These are phyloP conservation scores for Podaxis sp. DNA, from an alignment of 768 basidiomycete genomes.

Conservation along the genomic window DNA sequence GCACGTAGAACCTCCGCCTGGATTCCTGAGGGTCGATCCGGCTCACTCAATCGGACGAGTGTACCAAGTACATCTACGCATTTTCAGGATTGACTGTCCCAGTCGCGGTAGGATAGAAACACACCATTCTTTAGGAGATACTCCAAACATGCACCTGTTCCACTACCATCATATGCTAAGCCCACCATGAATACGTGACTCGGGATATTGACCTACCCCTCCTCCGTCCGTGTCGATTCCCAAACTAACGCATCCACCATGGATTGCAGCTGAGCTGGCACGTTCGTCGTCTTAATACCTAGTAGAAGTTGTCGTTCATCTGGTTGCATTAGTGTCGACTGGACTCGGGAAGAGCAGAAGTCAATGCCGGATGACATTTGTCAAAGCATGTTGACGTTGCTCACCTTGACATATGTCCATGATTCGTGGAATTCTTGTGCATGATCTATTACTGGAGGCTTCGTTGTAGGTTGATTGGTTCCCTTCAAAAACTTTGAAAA, in stretches of 20 bases:
- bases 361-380: not conserved
- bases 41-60: constrained; percentile 81
- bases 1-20: constrained; percentile 85
- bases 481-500: constrained; percentile 75
- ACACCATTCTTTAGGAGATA: constrained; percentile 86
- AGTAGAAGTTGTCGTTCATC: constrained; percentile 84
- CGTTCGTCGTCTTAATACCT: constrained; percentile 79
- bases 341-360: not conserved
- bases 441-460: constrained; percentile 52
- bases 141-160: constrained; percentile 86
- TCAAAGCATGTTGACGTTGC: constrained; percentile 9
- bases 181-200: not conserved
- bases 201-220: constrained; percentile 57
- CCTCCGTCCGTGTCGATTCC: constrained; percentile 82
- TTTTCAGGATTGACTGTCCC: constrained; percentile 3
- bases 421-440: constrained; percentile 71
- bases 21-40: constrained; percentile 84
- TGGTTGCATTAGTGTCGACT: constrained; percentile 83
- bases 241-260: constrained; percentile 85
- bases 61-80: constrained; percentile 71
- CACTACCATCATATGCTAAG: constrained; percentile 37
- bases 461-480: constrained; percentile 38
- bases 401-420: constrained; percentile 72
- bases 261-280: constrained; percentile 67
- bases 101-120: constrained; percentile 12